Base-by-base conservation (phyloP, 139 green algal species). In the Tetradesmus lagerheimii region DNA sequence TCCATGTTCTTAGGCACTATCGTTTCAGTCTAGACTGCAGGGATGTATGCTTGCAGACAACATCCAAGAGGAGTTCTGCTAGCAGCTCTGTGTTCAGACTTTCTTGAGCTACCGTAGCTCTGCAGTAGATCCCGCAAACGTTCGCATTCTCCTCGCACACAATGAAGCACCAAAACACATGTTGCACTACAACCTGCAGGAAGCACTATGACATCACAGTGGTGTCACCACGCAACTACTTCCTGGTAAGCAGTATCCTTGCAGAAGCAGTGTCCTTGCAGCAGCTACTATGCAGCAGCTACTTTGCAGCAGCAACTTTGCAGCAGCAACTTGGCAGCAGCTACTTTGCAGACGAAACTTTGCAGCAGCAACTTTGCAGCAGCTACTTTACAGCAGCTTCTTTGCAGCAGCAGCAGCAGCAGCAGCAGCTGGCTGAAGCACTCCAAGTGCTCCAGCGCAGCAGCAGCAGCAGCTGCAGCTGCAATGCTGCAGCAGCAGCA, bases 171-270 rank as follows among this genome's bases (percentile, higher is more conserved):
- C 11, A 57, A 9, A 71, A 71, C 23, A 31, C 25, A 71, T n/a
- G 0, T 31, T 31, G 23, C 4, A 8, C 57, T 71, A 1, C 11
- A 15, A 0, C 57, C 23, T 83, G 71, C 85, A 89, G 85, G 38
- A 81, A 95, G 38, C 88, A 89, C 29, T 97, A 97, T 71, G 97
- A 99, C 34, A 85, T 99, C 16, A 91, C 95, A 0, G 37, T 98
- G 14, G 92, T 99, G 5, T 97, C 94, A 4, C 97, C 97, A 0
- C 91, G 97, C 29, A 99, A 98, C 93, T 99, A 99, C 95, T 99
- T 99, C 89, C 93, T 99, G 29, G 37, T 39, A 18, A 71, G 57
- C 57, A 9, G 47, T 5, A 50, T n/a, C n/a, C n/a, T n/a, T n/a
- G n/a, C n/a, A n/a, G n/a, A n/a, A n/a, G n/a, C n/a, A n/a, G n/a